Percentiles rank a stretch among this genome's conserved stretches.
Conservation (phyloP, 108 stramenopile genomes). For the Skeletonema costatum region DNA sequence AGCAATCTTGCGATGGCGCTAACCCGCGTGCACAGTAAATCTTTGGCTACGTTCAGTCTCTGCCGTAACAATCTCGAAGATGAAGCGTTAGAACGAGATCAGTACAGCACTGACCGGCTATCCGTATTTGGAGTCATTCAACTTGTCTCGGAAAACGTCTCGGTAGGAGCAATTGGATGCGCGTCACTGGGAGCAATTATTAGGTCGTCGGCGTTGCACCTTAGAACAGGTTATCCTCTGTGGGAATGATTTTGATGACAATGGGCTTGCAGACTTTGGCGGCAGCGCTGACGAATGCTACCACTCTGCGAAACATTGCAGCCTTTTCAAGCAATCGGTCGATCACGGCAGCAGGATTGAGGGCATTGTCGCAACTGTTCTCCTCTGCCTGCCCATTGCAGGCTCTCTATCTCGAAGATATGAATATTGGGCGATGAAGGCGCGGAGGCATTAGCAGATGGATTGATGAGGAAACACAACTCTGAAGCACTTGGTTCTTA, state of each 20-base stretch:
- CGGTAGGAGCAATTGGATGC: neutral
- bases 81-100: neutral
- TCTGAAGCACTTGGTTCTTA: neutral
- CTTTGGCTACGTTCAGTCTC: neutral
- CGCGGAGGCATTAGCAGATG: neutral
- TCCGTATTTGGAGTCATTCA: neutral
- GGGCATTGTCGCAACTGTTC: neutral
- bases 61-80: neutral
- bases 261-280: neutral
- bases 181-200: neutral
- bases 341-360: neutral
- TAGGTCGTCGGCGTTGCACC: neutral
- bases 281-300: neutral
- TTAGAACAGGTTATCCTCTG: neutral
- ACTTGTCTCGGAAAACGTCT: neutral
- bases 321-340: neutral
- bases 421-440: conserved; percentile 11
- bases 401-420: neutral
- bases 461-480: conserved; percentile 1
- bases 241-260: neutral
- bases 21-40: neutral
- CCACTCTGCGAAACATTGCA: neutral
- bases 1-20: neutral
- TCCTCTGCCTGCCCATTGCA: neutral
- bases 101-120: neutral